phyloP scores from a whole-genome alignment of 2,329 filamentous ascomycete species.

The Fusarium haematococcum region DNA sequence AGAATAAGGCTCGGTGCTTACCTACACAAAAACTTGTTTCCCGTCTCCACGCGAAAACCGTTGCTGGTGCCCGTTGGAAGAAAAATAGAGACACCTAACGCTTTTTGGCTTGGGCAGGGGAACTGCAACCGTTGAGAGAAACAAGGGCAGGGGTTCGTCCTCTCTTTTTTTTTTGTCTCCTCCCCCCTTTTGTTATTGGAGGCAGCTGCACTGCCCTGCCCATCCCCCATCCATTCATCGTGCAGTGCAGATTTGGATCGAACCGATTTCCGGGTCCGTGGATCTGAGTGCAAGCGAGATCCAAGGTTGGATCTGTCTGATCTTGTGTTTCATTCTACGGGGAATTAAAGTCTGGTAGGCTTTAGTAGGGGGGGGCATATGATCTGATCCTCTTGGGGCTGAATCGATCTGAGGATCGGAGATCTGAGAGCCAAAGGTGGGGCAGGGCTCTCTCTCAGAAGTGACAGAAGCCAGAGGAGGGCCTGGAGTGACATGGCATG shows the following conservation, averaged over 20 bases:
- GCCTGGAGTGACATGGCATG: not conserved
- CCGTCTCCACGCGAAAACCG: not conserved
- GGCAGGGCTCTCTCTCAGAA: not conserved
- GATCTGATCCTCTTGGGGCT: not conserved
- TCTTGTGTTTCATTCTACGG: not conserved
- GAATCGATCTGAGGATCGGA: not conserved
- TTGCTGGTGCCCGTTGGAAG: not conserved
- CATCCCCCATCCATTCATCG: not conserved
- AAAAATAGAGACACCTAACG: slow-evolving; percentile 7
- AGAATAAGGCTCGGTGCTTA: not conserved
- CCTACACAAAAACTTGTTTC: not conserved
- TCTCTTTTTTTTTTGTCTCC: not conserved
- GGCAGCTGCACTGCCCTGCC: not conserved
- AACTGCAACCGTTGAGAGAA: slow-evolving; percentile 5
- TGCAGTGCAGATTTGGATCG: slow-evolving; percentile 18
- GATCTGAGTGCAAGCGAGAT: not conserved
- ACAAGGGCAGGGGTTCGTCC: slow-evolving; percentile 22
- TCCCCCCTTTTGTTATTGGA: not conserved
- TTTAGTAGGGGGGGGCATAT: not conserved
- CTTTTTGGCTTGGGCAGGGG: not conserved
- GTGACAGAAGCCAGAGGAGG: not conserved
- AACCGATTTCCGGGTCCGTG: slow-evolving; percentile 23
- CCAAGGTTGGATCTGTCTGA: not conserved
- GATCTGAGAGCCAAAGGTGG: not conserved
- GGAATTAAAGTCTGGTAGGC: not conserved